A percentile compares a stretch with the other conserved stretches of the same genome.
phyloP scores from a whole-genome alignment of 352 stramenopile species.

The Lagenidium sp. region DNA sequence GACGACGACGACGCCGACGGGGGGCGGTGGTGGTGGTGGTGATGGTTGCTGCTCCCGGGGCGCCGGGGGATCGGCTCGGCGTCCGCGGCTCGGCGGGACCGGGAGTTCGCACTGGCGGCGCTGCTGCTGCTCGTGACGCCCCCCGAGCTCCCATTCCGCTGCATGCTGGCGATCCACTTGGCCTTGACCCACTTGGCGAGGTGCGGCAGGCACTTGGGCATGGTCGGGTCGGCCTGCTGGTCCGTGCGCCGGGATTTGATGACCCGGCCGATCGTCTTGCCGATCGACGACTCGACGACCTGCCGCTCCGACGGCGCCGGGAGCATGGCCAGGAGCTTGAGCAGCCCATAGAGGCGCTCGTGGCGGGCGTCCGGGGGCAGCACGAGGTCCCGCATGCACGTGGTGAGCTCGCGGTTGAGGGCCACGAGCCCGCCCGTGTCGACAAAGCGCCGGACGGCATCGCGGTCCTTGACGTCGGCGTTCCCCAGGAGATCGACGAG shows the following conservation, averaged over 20 bases:
- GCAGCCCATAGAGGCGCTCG: slow-evolving; percentile 14
- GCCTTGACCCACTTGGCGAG: background rate
- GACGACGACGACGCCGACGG: too few species aligned
- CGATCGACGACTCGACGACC: slow-evolving; percentile 50
- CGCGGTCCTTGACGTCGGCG: slow-evolving; percentile 32
- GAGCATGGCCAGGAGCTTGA: slow-evolving; percentile 68
- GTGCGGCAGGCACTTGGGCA: background rate
- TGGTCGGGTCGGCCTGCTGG: background rate
- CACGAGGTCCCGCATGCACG: background rate
- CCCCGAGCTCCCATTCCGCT: too few species aligned
- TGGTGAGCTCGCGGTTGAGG: slow-evolving; percentile 23
- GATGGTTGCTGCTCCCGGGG: too few species aligned
- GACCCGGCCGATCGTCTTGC: slow-evolving; percentile 47
- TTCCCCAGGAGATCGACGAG: slow-evolving; percentile 58
- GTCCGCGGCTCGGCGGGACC: background rate
- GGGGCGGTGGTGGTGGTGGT: background rate
- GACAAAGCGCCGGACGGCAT: slow-evolving; percentile 54
- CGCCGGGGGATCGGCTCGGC: background rate
- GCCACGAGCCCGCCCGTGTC: slow-evolving; percentile 43
- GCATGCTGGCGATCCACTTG: background rate
- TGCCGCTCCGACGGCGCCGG: slow-evolving; percentile 38
- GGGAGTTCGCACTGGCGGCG: too few species aligned
- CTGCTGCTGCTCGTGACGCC: too few species aligned
- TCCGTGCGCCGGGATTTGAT: slow-evolving; percentile 19
- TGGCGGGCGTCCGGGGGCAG: background rate